Evolutionary conservation across 2,329 filamentous ascomycete genomes (phyloP).

Genomic region (Taxawa tesnikishii): DNA sequence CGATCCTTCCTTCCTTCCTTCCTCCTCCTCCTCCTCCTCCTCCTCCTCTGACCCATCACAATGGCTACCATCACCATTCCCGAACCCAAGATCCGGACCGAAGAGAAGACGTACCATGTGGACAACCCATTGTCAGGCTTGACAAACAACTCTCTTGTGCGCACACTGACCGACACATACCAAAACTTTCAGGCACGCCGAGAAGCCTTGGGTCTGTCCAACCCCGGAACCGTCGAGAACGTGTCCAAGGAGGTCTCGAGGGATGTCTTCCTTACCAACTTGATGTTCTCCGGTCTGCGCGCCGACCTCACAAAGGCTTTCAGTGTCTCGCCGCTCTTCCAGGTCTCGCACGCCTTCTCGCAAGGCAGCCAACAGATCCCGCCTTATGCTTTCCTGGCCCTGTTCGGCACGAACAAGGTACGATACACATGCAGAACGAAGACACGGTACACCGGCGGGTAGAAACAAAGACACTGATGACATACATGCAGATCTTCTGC

Average conservation of each 20-base stretch:
- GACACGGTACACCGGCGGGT: neutral
- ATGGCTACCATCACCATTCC: slow-evolving; percentile 11
- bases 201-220: slow-evolving; percentile 75
- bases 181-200: slow-evolving; percentile 73
- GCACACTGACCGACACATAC: slow-evolving; percentile 51
- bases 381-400: slow-evolving; percentile 86
- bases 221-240: slow-evolving; percentile 85
- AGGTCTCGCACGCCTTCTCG: slow-evolving; percentile 92
- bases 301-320: slow-evolving; percentile 96
- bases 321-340: slow-evolving; percentile 86
- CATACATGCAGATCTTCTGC: slow-evolving; percentile 61
- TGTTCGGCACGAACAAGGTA: slow-evolving; percentile 90
- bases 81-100: too few relatives aligned
- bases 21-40: slow-evolving; percentile 7
- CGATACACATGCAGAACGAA: slow-evolving; percentile 41
- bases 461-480: slow-evolving; percentile 12
- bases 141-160: slow-evolving; percentile 59
- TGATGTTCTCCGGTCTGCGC: slow-evolving; percentile 90
- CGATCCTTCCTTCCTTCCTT: too few relatives aligned
- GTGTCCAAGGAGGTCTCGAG: slow-evolving; percentile 86
- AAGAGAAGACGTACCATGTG: too few relatives aligned
- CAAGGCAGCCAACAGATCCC: slow-evolving; percentile 82
- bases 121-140: too few relatives aligned
- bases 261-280: slow-evolving; percentile 91
- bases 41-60: slow-evolving; percentile 9